Conservation (phyloP, 2,329 filamentous ascomycete species). For the Alternaria brassicae region DNA sequence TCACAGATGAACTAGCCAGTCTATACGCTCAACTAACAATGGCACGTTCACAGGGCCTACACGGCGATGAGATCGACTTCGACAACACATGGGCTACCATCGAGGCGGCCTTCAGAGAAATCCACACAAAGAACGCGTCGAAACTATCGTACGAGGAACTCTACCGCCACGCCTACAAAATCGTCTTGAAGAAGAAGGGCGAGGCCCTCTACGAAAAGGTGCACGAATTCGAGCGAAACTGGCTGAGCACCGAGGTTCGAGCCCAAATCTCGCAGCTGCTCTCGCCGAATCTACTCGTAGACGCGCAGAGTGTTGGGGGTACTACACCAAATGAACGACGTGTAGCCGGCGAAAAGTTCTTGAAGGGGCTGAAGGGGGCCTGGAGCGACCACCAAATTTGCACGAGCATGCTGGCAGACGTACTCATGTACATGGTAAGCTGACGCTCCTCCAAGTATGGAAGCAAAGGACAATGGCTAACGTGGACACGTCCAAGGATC, state of each 20-base stretch:
- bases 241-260: constrained; percentile 78
- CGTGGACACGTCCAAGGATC: constrained; percentile 63
- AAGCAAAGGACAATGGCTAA: constrained; percentile 24
- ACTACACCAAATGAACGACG: constrained; percentile 79
- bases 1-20: background rate
- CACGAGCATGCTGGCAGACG: constrained; percentile 96
- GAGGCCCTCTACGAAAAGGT: constrained; percentile 81
- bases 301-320: constrained; percentile 53
- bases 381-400: constrained; percentile 92
- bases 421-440: constrained; percentile 89
- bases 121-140: constrained; percentile 91
- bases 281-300: constrained; percentile 70
- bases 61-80: constrained; percentile 74
- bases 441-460: background rate
- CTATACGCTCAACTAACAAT: constrained; percentile 20
- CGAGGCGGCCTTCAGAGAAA: constrained; percentile 78
- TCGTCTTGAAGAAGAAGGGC: constrained; percentile 88
- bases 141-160: constrained; percentile 92
- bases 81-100: constrained; percentile 84
- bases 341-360: constrained; percentile 80
- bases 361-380: constrained; percentile 75
- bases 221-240: constrained; percentile 78
- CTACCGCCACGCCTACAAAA: constrained; percentile 92
- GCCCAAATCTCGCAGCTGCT: constrained; percentile 74
- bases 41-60: constrained; percentile 59